phyloP scores from a whole-genome alignment of 2,329 filamentous ascomycete genomes.

The Penicillium aurantiogriseum region DNA sequence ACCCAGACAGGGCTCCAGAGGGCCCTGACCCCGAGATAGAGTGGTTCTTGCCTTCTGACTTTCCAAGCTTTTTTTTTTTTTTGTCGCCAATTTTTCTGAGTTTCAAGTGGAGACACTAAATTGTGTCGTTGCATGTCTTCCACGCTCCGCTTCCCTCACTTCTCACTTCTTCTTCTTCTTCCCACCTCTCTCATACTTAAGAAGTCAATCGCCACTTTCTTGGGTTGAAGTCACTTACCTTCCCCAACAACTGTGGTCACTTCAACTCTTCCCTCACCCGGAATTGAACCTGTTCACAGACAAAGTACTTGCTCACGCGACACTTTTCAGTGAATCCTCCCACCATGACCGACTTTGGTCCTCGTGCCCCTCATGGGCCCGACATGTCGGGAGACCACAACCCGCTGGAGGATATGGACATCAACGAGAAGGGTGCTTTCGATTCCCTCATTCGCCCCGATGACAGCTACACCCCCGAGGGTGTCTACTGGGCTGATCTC shows the following conservation, averaged over 20 bases:
- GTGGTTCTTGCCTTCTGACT: background rate
- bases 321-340: slow-evolving; percentile 6
- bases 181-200: background rate
- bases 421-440: slow-evolving; percentile 65
- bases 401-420: slow-evolving; percentile 53
- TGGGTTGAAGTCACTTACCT: background rate
- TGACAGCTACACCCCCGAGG: slow-evolving; percentile 78
- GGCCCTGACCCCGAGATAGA: background rate
- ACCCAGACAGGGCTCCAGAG: background rate
- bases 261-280: background rate
- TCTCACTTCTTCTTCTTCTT: background rate
- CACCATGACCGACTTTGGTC: slow-evolving; percentile 41
- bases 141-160: background rate
- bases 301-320: slow-evolving; percentile 8
- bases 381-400: slow-evolving; percentile 48
- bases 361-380: slow-evolving; percentile 48
- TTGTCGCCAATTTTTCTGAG: background rate
- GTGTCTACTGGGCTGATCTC: slow-evolving; percentile 91
- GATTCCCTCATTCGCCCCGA: slow-evolving; percentile 79
- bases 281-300: slow-evolving; percentile 6
- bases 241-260: slow-evolving; percentile 1
- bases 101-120: background rate
- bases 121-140: background rate
- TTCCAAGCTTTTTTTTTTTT: slow-evolving; percentile 9
- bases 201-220: background rate